Percentiles rank a stretch among this genome's conserved stretches.
Conservation (phyloP, 129 eudicot species). For the Apium graveolens region DNA sequence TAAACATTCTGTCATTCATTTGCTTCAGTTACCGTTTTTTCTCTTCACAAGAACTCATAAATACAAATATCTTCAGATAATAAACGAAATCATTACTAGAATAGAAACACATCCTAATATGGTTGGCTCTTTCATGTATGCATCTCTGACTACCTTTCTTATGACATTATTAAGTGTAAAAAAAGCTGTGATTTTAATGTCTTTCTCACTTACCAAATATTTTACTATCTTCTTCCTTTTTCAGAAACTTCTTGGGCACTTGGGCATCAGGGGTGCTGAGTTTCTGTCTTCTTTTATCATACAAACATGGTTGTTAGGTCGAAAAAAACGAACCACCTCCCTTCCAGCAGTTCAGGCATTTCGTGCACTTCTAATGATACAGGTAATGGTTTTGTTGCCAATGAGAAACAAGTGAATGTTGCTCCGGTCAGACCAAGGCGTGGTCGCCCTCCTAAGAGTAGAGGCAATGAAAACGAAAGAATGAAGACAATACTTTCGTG, state of each 20-base stretch:
- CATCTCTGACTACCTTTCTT: constrained; percentile 8
- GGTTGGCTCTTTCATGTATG: constrained; percentile 7
- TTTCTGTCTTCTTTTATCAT: not conserved
- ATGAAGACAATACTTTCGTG: constrained; percentile 38
- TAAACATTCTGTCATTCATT: not conserved
- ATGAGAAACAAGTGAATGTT: not conserved
- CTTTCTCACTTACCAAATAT: not conserved
- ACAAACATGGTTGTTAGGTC: not conserved
- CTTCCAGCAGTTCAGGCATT: constrained; percentile 4
- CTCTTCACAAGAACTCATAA: not conserved
- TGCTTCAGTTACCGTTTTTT: constrained; percentile 11
- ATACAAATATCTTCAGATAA: not conserved
- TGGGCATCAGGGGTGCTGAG: not conserved
- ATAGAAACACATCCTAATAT: constrained; percentile 17
- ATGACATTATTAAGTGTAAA: constrained; percentile 1
- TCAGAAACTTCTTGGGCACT: not conserved
- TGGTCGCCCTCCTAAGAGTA: not conserved
- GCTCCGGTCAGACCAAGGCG: not conserved
- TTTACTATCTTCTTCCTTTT: not conserved
- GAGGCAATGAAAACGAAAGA: not conserved
- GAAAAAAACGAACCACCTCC: not conserved
- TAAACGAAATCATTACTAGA: constrained; percentile 13
- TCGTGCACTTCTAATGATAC: constrained; percentile 5
- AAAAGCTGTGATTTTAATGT: constrained; percentile 8
- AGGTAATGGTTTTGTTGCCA: not conserved